Percentiles rank a stretch among this genome's conserved stretches.
phyloP scores from a whole-genome alignment of 2,329 filamentous ascomycete species.

The Fusarium sp. region DNA sequence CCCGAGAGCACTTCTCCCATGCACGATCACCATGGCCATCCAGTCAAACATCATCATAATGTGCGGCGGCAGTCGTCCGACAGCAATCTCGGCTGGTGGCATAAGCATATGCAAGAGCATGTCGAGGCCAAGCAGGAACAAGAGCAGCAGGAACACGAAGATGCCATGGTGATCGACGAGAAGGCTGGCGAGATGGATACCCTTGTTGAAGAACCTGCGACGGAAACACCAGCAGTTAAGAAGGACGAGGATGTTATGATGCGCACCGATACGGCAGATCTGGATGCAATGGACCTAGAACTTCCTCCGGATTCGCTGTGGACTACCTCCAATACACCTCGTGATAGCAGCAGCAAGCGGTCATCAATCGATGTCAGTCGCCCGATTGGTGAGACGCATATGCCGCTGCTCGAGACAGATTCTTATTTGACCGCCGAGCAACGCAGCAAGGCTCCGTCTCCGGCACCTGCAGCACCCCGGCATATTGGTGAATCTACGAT shows the following conservation, averaged over 20 bases:
- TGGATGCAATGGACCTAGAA: slow-evolving; percentile 56
- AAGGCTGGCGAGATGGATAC: slow-evolving; percentile 39
- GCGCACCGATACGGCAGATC: slow-evolving; percentile 53
- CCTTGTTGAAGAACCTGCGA: slow-evolving; percentile 34
- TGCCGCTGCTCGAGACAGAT: slow-evolving; percentile 40
- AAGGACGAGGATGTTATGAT: slow-evolving; percentile 44
- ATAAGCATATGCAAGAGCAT: slow-evolving; percentile 84
- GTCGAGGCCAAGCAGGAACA: slow-evolving; percentile 70
- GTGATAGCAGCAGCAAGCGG: slow-evolving; percentile 38
- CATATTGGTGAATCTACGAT: slow-evolving; percentile 42
- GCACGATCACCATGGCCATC: slow-evolving; percentile 45
- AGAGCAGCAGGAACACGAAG: slow-evolving; percentile 51
- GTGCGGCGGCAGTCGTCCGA: slow-evolving; percentile 70
- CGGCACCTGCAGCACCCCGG: slow-evolving; percentile 32
- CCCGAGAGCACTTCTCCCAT: slow-evolving; percentile 51
- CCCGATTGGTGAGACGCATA: slow-evolving; percentile 43
- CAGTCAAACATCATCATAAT: slow-evolving; percentile 22
- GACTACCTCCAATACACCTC: slow-evolving; percentile 52
- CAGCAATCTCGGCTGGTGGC: slow-evolving; percentile 76
- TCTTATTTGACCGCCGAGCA: slow-evolving; percentile 34
- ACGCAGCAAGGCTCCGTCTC: slow-evolving; percentile 34
- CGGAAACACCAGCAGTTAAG: slow-evolving; percentile 21
- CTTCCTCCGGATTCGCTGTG: slow-evolving; percentile 55
- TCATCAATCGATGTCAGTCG: slow-evolving; percentile 43
- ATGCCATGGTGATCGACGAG: slow-evolving; percentile 46